Conservation (phyloP, 352 stramenopile species). For the Phytophthora podocarpi region DNA sequence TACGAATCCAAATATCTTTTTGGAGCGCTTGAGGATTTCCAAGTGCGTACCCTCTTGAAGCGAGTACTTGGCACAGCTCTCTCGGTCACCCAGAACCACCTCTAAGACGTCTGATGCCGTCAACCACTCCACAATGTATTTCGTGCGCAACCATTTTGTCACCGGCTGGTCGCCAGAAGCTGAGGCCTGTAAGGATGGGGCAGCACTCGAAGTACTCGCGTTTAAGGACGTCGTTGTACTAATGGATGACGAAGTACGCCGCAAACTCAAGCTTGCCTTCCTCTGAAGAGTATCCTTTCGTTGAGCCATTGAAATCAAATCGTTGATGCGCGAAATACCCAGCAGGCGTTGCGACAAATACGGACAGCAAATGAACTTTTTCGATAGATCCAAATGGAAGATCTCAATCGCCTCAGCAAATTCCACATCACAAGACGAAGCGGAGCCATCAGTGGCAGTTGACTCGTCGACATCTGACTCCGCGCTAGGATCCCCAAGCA, state of each 20-base stretch:
- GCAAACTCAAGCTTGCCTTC: conserved; percentile 62
- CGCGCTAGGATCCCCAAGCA: conserved; percentile 46
- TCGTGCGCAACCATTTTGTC: conserved; percentile 75
- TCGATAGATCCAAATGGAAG: conserved; percentile 85
- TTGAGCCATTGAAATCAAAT: conserved; percentile 82
- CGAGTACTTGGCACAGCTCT: conserved; percentile 67
- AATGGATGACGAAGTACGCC: conserved; percentile 39
- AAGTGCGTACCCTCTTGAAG: conserved; percentile 81
- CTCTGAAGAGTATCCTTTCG: conserved; percentile 66
- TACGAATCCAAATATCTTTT: conserved; percentile 73
- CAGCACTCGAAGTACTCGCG: conserved; percentile 29
- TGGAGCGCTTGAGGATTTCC: conserved; percentile 82
- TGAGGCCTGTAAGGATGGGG: conserved; percentile 29
- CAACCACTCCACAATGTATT: conserved; percentile 84
- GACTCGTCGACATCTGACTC: conserved; percentile 35
- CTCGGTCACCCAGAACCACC: conserved; percentile 78
- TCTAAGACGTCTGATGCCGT: conserved; percentile 78
- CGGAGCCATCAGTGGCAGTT: conserved; percentile 15
- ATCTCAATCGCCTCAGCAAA: conserved; percentile 84
- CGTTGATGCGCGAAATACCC: conserved; percentile 72
- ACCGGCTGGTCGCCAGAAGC: conserved; percentile 31
- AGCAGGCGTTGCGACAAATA: conserved; percentile 78
- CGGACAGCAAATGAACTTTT: conserved; percentile 87
- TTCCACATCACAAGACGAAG: conserved; percentile 35
- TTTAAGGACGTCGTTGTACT: conserved; percentile 38